phyloP scores from a whole-genome alignment of 495 filamentous ascomycete species.

The Filosporella fistucella region DNA sequence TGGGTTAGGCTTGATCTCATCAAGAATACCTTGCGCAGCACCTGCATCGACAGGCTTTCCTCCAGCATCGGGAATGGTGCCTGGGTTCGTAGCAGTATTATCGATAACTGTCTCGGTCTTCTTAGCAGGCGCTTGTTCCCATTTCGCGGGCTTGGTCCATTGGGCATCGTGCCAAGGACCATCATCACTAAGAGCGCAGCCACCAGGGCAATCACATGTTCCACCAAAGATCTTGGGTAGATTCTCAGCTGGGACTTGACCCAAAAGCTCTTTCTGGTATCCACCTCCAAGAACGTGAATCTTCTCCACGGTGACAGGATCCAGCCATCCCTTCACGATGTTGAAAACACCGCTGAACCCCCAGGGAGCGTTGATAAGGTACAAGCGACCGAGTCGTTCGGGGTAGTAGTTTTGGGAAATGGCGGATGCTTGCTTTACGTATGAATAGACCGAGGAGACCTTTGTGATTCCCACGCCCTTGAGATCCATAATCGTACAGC shows the following conservation, averaged over 20 bases:
- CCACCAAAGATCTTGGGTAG: conserved; percentile 86
- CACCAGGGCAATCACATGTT: conserved; percentile 72
- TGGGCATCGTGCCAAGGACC: conserved; percentile 88
- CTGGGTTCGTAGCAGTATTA: conserved; percentile 17
- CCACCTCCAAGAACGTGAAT: conserved; percentile 81
- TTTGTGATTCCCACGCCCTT: conserved; percentile 86
- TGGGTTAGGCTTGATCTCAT: conserved; percentile 21
- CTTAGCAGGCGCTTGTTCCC: conserved; percentile 29
- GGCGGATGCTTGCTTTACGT: conserved; percentile 62
- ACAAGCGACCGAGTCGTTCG: conserved; percentile 80
- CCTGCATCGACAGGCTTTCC: neutral
- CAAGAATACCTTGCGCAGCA: neutral
- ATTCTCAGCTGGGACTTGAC: conserved; percentile 86
- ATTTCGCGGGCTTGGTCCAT: conserved; percentile 67
- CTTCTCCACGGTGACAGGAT: conserved; percentile 94
- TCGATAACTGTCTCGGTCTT: conserved; percentile 7
- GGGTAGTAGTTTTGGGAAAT: conserved; percentile 97
- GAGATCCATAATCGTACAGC: conserved; percentile 94
- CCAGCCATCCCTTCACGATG: conserved; percentile 85
- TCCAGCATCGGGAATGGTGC: conserved; percentile 12
- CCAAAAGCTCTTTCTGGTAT: conserved; percentile 79
- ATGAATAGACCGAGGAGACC: conserved; percentile 68
- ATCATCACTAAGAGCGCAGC: conserved; percentile 81
- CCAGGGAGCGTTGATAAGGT: conserved; percentile 97
- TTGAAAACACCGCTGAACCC: conserved; percentile 80